Evolutionary conservation across 1,284 basidiomycete species (phyloP).

Genomic region (Cutaneotrichosporon cutaneum): DNA sequence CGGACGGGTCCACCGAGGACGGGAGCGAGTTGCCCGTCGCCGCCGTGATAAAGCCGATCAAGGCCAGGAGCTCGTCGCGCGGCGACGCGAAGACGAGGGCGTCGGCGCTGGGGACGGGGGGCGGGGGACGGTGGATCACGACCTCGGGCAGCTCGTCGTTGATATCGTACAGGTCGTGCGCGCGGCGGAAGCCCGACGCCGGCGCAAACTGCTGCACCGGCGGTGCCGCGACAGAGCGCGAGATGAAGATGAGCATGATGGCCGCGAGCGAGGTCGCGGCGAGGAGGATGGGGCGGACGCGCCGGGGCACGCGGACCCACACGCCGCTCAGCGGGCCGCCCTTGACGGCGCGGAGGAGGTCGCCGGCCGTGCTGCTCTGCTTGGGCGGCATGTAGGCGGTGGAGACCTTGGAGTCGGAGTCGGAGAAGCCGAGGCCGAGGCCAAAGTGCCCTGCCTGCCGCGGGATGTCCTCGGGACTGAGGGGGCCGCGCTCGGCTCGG

Average conservation of each 20-base stretch:
- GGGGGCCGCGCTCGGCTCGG: slow-evolving; percentile 14
- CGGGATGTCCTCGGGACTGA: slow-evolving; percentile 20
- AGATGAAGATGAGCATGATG: slow-evolving; percentile 30
- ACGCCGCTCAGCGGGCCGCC: slow-evolving; percentile 6
- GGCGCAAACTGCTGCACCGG: neutral
- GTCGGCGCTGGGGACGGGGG: neutral
- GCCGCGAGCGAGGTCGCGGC: slow-evolving; percentile 33
- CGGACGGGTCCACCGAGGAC: slow-evolving; percentile 60
- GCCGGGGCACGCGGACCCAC: slow-evolving; percentile 38
- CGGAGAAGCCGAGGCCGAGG: slow-evolving; percentile 17
- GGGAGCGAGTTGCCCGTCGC: slow-evolving; percentile 77
- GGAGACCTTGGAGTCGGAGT: slow-evolving; percentile 1
- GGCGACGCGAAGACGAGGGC: slow-evolving; percentile 14
- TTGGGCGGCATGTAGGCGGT: neutral
- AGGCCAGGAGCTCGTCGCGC: slow-evolving; percentile 71
- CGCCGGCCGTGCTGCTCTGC: neutral
- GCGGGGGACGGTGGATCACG: neutral
- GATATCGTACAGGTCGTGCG: slow-evolving; percentile 16
- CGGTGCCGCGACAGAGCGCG: slow-evolving; percentile 19
- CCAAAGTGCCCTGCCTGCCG: slow-evolving; percentile 17
- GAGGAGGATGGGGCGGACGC: slow-evolving; percentile 36
- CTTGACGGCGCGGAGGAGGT: neutral
- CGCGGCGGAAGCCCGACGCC: slow-evolving; percentile 1
- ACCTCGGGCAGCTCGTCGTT: slow-evolving; percentile 20
- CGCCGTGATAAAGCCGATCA: slow-evolving; percentile 70